Base-by-base conservation (phyloP, 2,329 filamentous ascomycete genomes). In the Trichoderma arundinaceum region DNA sequence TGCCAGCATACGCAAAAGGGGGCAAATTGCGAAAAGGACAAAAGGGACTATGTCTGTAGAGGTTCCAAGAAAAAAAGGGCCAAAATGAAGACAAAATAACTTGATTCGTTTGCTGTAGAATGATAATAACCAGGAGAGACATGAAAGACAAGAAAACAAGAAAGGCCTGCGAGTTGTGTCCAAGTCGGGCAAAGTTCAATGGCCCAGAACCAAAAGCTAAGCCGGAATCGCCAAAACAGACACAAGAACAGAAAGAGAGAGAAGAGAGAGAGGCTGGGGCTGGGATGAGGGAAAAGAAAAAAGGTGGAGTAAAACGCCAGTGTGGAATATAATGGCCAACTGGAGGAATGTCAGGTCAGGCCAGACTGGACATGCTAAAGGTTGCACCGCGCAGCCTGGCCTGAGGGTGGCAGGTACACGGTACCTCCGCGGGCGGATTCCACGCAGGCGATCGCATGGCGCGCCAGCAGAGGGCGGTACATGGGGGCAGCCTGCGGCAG, bases 341-440 rank as follows among this genome's bases (percentile, higher is more conserved):
- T 28, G 22, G 22, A 28, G 58, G 58, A 61, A 61, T 61, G 39
- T 58, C 62, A 51, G 32, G 39, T 58, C 62, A 51, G 32, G 33
- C 53, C n/a, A 44, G 51, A 33, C 22, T 41, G n/a, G 58, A 39
- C 28, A 15, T 17, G 43, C 41, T 17, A 41, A 15, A 53, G 22
- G 22, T 28, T 28, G 22, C 22, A 28, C 22, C 22, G 22, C 22
- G 22, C 22, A 28, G 22, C 22, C 22, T 28, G 22, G 22, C 22
- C 22, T 28, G 22, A 4, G 22, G 22, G 22, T 28, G 22, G 22
- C 22, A 32, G 7, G 59, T 62, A 62, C 8, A 17, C 15, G 38
- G 12, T 51, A 62, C 59, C 2, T 17, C 13, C 13, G 56, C 32
- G 15, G 22, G 22, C 22, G 22, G 22, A 28, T 28, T 28, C 22